Evolutionary conservation across 1,139 yeast species (phyloP).

Genomic region (Taphrina flavorubra): DNA sequence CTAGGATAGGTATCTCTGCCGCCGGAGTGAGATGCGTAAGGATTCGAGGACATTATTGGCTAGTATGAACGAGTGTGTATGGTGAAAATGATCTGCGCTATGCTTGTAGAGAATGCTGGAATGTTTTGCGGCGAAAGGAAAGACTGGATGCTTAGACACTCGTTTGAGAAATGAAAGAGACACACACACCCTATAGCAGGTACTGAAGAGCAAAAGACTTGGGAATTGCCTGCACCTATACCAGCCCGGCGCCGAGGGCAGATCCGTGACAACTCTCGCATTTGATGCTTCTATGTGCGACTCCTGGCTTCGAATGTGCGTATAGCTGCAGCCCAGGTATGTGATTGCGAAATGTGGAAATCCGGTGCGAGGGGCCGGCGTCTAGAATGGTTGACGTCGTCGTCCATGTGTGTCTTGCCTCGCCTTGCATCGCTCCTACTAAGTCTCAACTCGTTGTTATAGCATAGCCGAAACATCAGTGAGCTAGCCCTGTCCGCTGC

Average conservation of each 20-base stretch:
- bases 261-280: not conserved
- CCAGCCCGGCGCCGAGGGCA: not conserved
- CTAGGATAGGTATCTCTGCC: not conserved
- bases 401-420: no score
- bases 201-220: not conserved
- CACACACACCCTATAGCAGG: not conserved
- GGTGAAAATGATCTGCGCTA: not conserved
- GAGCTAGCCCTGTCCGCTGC: no score
- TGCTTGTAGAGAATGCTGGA: slow-evolving; percentile 17
- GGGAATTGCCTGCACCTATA: not conserved
- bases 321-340: not conserved
- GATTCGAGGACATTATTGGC: slow-evolving; percentile 17
- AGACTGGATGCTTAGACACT: not conserved
- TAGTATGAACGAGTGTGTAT: no score
- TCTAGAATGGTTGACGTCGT: not conserved
- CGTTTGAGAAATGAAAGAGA: not conserved
- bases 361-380: slow-evolving; percentile 16
- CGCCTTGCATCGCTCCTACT: no score
- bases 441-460: no score
- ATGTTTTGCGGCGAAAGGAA: not conserved
- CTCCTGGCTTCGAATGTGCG: slow-evolving; percentile 9
- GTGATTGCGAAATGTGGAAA: slow-evolving; percentile 2
- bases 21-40: slow-evolving; percentile 4
- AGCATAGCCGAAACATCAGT: no score
- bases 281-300: not conserved